Evolutionary conservation across 164 flowering plant genomes (phyloP), one percentile per base, ranked within the genome.

Genomic region (Amborella trichopoda): DNA sequence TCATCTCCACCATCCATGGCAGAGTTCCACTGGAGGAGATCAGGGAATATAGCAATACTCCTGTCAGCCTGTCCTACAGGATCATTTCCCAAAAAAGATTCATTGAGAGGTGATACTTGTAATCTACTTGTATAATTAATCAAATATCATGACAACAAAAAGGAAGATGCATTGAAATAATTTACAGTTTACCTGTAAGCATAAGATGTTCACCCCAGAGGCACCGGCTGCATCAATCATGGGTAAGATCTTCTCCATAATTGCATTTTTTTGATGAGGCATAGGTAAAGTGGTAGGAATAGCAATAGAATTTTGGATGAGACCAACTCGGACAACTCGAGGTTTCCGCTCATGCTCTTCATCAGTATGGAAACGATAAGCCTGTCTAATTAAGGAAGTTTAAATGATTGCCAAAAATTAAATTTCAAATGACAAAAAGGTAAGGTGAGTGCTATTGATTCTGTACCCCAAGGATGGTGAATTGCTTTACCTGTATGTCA

Each of bases 151-250:
- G n/a, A n/a, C n/a, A n/a, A n/a, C n/a, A n/a, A n/a, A n/a, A n/a
- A n/a, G n/a, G n/a, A n/a, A n/a, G n/a, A n/a, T n/a, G n/a, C n/a
- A n/a, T n/a, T n/a, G n/a, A n/a, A n/a, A n/a, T n/a, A n/a, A n/a
- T n/a, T n/a, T n/a, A n/a, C n/a, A n/a, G n/a, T n/a, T 64, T 46
- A 90, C 98, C 66, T 91, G 98, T 64, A 91, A 68, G 71, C 99
- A 91, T 50, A 91, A 61, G 49, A 87, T 68, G 64, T 87, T 82
- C 54, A 91, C 99, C 30, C 96, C 94, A 3, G 94, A 75, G 64
- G 82, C 61, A 53, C 95, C 96, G 16, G 99, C 99, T 26, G 94
- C 78, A 45, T 87, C 89, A 50, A 91, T 74, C 5, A 91, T 74
- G 28, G 85, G 88, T 56, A 68, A 71, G 54, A 87, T 17, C 60